Base-by-base conservation (phyloP, 2,329 filamentous ascomycete species). In the Phialophora verrucosa region DNA sequence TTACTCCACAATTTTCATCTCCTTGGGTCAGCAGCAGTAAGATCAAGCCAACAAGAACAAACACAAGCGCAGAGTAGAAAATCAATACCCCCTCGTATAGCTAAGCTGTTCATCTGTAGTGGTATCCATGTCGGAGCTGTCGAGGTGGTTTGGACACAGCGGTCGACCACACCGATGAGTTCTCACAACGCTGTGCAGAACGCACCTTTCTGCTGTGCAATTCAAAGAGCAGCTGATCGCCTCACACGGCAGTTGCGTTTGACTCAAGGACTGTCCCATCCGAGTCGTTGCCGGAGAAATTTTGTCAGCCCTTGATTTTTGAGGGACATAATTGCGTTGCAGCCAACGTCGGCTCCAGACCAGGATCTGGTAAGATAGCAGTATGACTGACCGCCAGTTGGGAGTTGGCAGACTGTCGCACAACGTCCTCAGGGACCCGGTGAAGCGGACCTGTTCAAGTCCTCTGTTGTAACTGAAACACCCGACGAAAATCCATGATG, bases 351-450 rank as follows among this genome's bases (percentile, higher is more conserved):
- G 47, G 17, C 32, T n/a, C 14, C 42, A 50, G 2, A n/a, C 3
- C n/a, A 11, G 14, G 3, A 14, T 59, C 32, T 20, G 38, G 35
- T 49, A 49, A 20, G 53, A 17, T 35, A 25, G 25, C 51, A 32
- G 31, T 7, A 29, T 42, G 32, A 54, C 59, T 44, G 47, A 61
- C 49, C 47, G 59, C 59, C 32, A 27, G 14, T 53, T 61, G 47
- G 31, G 42, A 5, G 27, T 32, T 14, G n/a, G 25, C n/a, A 8
- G 27, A 23, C 12, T 17, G 59, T 53, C 23, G 47, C 51, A 61
- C 59, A 61, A 42, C 57, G 14, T 53, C 23, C 10, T 38, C 49
- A 4, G n/a, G 47, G 27, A 53, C 59, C 59, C 59, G 49, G 51
- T 31, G 31, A 35, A 42, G 59, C 47, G 29, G 29, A 42, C 29